Evolutionary conservation across 2,329 filamentous ascomycete genomes (phyloP), one percentile per base, ranked within the genome.

Genomic region (Ambrosiella cleistominuta): DNA sequence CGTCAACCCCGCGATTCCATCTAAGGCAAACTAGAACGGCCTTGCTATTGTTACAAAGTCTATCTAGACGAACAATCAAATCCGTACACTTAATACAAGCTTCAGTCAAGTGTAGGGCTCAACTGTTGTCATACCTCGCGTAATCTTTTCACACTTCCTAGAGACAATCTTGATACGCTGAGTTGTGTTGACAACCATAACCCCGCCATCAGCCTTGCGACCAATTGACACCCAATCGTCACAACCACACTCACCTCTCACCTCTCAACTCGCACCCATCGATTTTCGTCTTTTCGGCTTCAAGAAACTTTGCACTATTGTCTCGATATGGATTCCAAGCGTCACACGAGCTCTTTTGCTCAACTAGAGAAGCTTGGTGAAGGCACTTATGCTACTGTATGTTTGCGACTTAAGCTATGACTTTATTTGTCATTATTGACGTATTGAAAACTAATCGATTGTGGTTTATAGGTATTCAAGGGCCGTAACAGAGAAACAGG

Each of bases 281-380:
- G 11, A 42, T 27, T 27, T 27, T 27, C 27, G 27, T 27, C 27
- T 27, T 27, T 27, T 27, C 3, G 3, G 4, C 27, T 27, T 27
- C 27, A 27, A 27, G 27, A 27, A 42, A 12, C 40, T 12, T 11
- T 42, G n/a, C 40, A 8, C 15, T 4, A 2, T 15, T 8, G 13
- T 17, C n/a, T 17, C 44, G 44, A 13, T 17, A 97, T 97, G 91
- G 91, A 96, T 72, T 86, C 87, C 68, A 87, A 94, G 70, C 78
- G 86, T 67, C 88, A 96, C 67, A 90, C 91, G 59, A 95, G 86
- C 74, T 97, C 91, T 62, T 98, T 98, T 77, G 91, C 97, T 79
- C 93, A 97, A 82, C 80, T 97, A 70, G 93, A 98, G 73, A 98
- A 91, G 85, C 80, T 98, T 64, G 93, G 93, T 67, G 93, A 98